Evolutionary conservation across 2,329 filamentous ascomycete genomes (phyloP), one percentile per base, ranked within the genome.

Genomic region (Ascocoryne sarcoides): DNA sequence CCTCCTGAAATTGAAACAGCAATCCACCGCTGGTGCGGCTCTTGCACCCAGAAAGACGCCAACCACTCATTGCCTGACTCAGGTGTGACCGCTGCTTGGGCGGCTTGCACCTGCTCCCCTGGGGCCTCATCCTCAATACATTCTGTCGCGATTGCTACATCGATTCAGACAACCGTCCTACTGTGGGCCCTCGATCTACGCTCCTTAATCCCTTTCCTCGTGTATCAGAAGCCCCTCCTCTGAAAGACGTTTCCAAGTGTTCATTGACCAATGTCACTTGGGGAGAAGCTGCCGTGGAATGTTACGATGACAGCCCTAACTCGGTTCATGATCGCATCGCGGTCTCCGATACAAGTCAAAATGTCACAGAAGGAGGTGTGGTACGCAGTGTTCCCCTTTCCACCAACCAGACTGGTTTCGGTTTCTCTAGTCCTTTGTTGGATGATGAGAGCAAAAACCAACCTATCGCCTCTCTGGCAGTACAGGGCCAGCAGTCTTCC

Each of bases 301-400:
- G n/a, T 45, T 30, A 45, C 44, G 44, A 43, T 43, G 47, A 35
- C 42, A 44, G 47, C 44, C 16, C 42, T 38, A 30, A 42, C 10
- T 23, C 33, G 35, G 40, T 37, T 45, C 40, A 42, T 36, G 42
- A 45, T 36, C 42, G 46, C 44, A 36, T 26, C 18, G 36, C 23
- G 47, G 40, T 49, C 47, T 49, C 40, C 44, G 46, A 47, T 45
- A 21, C 39, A 40, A 47, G 47, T 41, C 47, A 47, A 43, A 15
- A 39, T 40, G 38, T 43, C 42, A 36, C 47, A 47, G 42, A 26
- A 17, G 45, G 36, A 39, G 29, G 46, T 49, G 35, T 32, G 32
- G 33, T 41, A 36, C 40, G 37, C 18, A 18, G 32, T 14, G 7
- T 18, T 32, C 39, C 32, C 28, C 15, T 39, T 41, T 37, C 37